Conservation (phyloP, 208 protist genomes). For the Tritrichomonas foetus region DNA sequence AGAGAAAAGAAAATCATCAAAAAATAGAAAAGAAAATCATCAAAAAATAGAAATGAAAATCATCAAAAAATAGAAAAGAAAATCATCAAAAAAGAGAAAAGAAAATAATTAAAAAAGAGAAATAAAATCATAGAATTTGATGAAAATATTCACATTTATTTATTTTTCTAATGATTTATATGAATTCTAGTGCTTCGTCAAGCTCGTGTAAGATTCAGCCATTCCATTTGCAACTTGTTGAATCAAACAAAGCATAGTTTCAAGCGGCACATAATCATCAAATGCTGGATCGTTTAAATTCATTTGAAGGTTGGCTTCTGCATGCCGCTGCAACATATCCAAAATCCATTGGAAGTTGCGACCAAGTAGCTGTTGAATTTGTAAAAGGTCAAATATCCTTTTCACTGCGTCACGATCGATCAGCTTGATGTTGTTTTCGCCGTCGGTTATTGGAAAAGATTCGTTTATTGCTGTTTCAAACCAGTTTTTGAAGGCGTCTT, state of each 20-base stretch:
- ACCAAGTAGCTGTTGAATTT: constrained; percentile 27
- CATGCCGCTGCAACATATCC: constrained; percentile 14
- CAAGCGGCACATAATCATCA: constrained; percentile 34
- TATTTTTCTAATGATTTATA: too few relatives aligned
- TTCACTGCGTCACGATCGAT: constrained; percentile 35
- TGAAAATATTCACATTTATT: too few relatives aligned
- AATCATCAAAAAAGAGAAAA: too few relatives aligned
- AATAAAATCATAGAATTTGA: too few relatives aligned
- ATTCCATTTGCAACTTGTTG: constrained; percentile 9
- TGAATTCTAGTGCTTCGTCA: not conserved
- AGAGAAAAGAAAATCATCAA: too few relatives aligned
- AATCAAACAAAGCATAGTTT: constrained; percentile 19
- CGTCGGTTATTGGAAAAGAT: not conserved
- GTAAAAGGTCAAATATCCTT: not conserved
- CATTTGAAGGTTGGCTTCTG: constrained; percentile 27
- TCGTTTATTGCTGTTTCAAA: not conserved
- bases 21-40: too few relatives aligned
- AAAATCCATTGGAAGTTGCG: constrained; percentile 38
- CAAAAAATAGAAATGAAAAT: too few relatives aligned
- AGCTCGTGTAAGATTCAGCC: not conserved
- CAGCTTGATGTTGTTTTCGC: not conserved
- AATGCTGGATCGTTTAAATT: constrained; percentile 15
- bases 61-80: too few relatives aligned
- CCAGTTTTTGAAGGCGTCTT: constrained; percentile 17
- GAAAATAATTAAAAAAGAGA: too few relatives aligned